Conservation (phyloP, 2,329 filamentous ascomycete genomes). For the Ascosphaera apis region DNA sequence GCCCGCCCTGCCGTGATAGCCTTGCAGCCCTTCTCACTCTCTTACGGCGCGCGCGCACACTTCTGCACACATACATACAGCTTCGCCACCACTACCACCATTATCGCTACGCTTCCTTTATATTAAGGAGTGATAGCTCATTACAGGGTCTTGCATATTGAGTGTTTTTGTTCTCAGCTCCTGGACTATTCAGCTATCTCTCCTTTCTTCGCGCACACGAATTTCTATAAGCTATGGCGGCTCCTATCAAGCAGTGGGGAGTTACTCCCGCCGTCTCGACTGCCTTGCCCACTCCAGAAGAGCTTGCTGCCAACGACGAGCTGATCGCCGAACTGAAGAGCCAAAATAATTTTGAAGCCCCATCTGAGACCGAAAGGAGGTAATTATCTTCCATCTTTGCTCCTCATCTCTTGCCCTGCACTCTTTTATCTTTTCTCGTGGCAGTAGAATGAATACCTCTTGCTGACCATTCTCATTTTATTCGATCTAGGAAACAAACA, state of each 20-base stretch:
- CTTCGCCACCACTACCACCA: neutral
- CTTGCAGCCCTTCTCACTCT: too few relatives aligned
- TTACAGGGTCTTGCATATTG: too few relatives aligned
- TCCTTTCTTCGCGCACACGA: neutral
- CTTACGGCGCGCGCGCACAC: too few relatives aligned
- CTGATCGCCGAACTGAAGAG: slow-evolving; percentile 65
- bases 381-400: slow-evolving; percentile 15
- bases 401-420: neutral
- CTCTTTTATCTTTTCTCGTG: neutral
- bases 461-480: too few relatives aligned
- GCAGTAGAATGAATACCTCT: too few relatives aligned
- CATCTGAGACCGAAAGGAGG: slow-evolving; percentile 65
- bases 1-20: too few relatives aligned
- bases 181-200: too few relatives aligned
- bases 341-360: slow-evolving; percentile 79
- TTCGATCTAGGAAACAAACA: slow-evolving; percentile 43
- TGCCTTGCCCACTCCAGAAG: slow-evolving; percentile 49
- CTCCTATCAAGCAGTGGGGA: slow-evolving; percentile 33
- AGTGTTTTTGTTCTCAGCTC: too few relatives aligned
- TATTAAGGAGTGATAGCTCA: too few relatives aligned
- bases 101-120: too few relatives aligned
- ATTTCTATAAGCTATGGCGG: slow-evolving; percentile 12
- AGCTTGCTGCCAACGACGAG: slow-evolving; percentile 53
- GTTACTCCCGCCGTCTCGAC: slow-evolving; percentile 68
- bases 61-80: neutral